phyloP scores from a whole-genome alignment of 2,329 filamentous ascomycete genomes.

The Xylaria sp. region DNA sequence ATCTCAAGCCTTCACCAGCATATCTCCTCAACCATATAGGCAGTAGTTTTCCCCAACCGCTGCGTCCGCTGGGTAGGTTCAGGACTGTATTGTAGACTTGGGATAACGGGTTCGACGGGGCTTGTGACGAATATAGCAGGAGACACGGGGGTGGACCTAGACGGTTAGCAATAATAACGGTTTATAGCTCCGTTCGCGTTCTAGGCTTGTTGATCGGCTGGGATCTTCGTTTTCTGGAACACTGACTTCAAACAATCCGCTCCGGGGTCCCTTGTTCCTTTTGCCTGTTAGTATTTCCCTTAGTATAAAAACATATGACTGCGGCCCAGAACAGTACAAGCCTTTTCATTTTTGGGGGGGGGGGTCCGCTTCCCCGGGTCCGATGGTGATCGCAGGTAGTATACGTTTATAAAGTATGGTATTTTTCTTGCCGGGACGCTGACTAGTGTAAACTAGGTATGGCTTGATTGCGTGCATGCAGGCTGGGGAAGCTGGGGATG shows the following conservation, averaged over 20 bases:
- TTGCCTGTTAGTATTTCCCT: not conserved
- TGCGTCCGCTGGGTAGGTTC: not conserved
- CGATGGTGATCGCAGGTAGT: conserved; percentile 3
- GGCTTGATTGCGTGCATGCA: conserved; percentile 21
- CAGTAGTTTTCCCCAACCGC: not conserved
- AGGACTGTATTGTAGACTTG: not conserved
- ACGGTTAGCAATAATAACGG: conserved; percentile 24
- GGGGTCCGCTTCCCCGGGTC: conserved; percentile 36
- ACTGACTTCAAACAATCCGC: conserved; percentile 18
- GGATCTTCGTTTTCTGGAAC: conserved; percentile 35
- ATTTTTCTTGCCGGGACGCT: not conserved
- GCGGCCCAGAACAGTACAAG: not conserved
- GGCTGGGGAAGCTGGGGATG: conserved; percentile 19
- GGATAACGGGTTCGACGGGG: conserved; percentile 4
- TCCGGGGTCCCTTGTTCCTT: conserved; percentile 35
- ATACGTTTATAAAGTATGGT: not conserved
- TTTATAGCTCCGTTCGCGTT: conserved; percentile 25
- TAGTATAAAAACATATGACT: conserved; percentile 13
- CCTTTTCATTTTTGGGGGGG: not conserved
- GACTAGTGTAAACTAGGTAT: conserved; percentile 11
- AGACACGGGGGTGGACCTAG: conserved; percentile 25
- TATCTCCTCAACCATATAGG: not conserved
- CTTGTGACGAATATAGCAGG: conserved; percentile 30
- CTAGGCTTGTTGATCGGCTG: conserved; percentile 30
- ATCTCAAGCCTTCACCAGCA: not conserved